These are phyloP conservation scores for Pythium sp. DNA, from an alignment of 352 stramenopile species.

Conservation along the genomic window DNA sequence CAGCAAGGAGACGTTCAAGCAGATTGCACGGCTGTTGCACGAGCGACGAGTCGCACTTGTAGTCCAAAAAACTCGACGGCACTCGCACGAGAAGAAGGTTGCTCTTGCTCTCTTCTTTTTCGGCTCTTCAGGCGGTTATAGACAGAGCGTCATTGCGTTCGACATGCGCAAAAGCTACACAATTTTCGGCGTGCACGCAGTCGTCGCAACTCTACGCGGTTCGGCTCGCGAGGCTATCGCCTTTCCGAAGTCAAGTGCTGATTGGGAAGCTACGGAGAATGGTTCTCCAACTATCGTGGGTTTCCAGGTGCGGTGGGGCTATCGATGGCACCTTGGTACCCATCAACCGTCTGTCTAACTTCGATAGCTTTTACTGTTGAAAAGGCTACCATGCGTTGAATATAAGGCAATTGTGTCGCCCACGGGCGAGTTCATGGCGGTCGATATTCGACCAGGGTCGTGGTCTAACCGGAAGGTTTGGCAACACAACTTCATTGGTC, in stretches of 20 bases:
- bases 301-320: background rate
- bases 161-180: background rate
- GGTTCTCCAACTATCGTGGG: background rate
- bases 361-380: too few species aligned
- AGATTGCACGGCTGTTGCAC: background rate
- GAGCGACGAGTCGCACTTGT: background rate
- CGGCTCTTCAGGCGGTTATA: background rate
- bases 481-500: too few species aligned
- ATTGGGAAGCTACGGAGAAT: background rate
- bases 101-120: background rate
- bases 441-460: too few species aligned
- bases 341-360: too few species aligned
- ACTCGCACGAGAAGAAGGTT: background rate
- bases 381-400: too few species aligned
- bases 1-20: background rate
- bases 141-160: background rate
- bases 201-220: background rate
- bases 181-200: background rate
- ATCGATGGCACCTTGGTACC: background rate
- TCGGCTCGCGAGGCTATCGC: background rate
- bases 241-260: background rate
- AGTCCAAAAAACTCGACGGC: background rate
- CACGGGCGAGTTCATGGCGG: too few species aligned
- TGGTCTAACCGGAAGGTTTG: too few species aligned
- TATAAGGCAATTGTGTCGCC: too few species aligned